Base-by-base conservation (phyloP, 257 asterid species). In the Thymus quinquecostatus region DNA sequence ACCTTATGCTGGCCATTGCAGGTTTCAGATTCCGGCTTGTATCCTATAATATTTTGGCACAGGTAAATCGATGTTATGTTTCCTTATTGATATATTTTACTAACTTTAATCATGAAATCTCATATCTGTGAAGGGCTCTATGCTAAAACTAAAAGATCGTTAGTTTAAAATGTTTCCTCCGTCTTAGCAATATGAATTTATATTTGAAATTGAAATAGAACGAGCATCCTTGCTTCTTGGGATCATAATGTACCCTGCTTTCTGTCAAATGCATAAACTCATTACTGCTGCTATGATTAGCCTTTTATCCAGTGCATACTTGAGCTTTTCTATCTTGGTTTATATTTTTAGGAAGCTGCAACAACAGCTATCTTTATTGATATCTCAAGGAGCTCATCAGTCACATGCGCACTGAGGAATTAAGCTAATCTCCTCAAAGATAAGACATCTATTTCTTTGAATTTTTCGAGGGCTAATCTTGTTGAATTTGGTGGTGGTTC, bases 1-100 rank as follows among this genome's bases (percentile, higher is more conserved):
- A 59, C 66, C 69, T 60, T 60, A 34, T 80, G 63, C 59, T 48
- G 34, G 38, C 48, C 56, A 3, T 79, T 70, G 4, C 96, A 94
- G 98, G 88, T 77, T 80, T 75, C 80, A 89, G 73, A 69, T 89
- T 94, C 86, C 83, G 95, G 66, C 81, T 94, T 49, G 94, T 89
- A 21, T 91, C 99, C 28, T 94, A 94, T 72, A 94, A 94, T 79
- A 82, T 89, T 66, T 81, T 94, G 86, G 97, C 97, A 75, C 99
- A 91, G 97, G 97, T 93, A 81, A n/a, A 61, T 34, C 60, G 48
- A 54, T 21, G 36, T 56, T 6, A 28, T 21, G 21, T 21, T 43
- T 21, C 21, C 21, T 21, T 21, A 21, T 21, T 21, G 21, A 21
- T 21, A 21, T 21, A 21, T 21, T 75, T 57, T 58, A 36, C 51